Evolutionary conservation across 2,329 filamentous ascomycete species (phyloP), one percentile per base, ranked within the genome.

Genomic region (Trichophyton rubrum): DNA sequence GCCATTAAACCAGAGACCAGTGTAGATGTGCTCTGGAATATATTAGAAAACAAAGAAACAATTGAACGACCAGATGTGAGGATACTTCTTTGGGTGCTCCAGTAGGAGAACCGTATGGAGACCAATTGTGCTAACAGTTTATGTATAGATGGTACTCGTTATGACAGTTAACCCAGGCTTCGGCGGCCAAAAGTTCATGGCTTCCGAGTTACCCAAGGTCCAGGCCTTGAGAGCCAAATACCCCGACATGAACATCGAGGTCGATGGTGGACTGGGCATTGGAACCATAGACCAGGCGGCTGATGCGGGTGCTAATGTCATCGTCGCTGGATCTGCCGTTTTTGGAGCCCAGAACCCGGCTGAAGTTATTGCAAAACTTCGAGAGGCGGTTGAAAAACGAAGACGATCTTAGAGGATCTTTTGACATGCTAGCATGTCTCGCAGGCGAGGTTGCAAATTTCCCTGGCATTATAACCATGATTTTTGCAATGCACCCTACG

Each of bases 81-180:
- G 80, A 11, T 30, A 41, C 27, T 51, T 7, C 27, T 2, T 38
- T 38, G 7, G 5, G 51, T 1, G 15, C 1, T n/a, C 2, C 4
- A 30, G 49, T 3, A 17, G 24, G 13, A 27, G 17, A 8, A 4
- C 20, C 24, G 11, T 33, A 20, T n/a, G n/a, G 33, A 55, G 20
- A 13, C 33, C 51, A 55, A 35, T 20, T n/a, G 13, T 20, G 15
- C 51, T 55, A 35, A 55, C 51, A 13, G 13, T 9, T 7, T n/a
- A n/a, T 3, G 11, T 17, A 24, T 24, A 96, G 92, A 99, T 99
- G 93, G 90, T 96, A 41, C 85, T 99, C 17, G 83, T 99, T 63
- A 99, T 99, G 93, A 99, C 93, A 0, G 93, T 99, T 49, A 84
- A 99, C 76, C 93, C 93, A 51, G 93, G 93, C 53, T 99, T 99